Evolutionary conservation across 495 filamentous ascomycete species (phyloP).

Genomic region (Neohortaea acidophila): DNA sequence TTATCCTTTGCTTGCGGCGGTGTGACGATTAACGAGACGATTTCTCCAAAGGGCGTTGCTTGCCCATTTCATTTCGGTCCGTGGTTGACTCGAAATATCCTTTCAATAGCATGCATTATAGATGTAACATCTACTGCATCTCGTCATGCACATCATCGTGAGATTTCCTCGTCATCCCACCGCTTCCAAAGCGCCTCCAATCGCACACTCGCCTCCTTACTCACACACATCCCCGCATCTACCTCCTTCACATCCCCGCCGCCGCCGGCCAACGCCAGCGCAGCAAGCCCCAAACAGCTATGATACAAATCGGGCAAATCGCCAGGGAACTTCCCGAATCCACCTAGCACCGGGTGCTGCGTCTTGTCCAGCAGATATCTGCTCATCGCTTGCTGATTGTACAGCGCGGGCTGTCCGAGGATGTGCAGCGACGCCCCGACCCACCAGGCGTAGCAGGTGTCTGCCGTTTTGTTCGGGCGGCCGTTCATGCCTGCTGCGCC

Average conservation of each 20-base stretch:
- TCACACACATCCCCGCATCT: slow-evolving; percentile 16
- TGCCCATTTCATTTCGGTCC: too few relatives aligned
- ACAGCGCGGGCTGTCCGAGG: slow-evolving; percentile 44
- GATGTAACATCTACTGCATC: not conserved
- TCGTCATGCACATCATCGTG: not conserved
- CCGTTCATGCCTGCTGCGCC: slow-evolving; percentile 32
- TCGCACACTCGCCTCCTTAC: slow-evolving; percentile 8
- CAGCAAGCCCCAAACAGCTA: slow-evolving; percentile 72
- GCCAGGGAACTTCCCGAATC: slow-evolving; percentile 72
- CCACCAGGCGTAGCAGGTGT: slow-evolving; percentile 96
- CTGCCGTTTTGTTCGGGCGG: slow-evolving; percentile 69
- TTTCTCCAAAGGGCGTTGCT: too few relatives aligned
- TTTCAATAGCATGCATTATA: too few relatives aligned
- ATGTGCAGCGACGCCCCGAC: slow-evolving; percentile 59
- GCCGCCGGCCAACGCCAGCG: slow-evolving; percentile 35
- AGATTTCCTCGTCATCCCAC: slow-evolving; percentile 2
- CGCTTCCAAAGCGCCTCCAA: slow-evolving; percentile 7
- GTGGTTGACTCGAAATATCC: too few relatives aligned
- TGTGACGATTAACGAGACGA: too few relatives aligned
- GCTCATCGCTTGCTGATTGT: slow-evolving; percentile 45
- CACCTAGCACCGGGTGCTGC: slow-evolving; percentile 70
- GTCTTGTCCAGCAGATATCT: slow-evolving; percentile 73
- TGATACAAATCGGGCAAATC: slow-evolving; percentile 82
- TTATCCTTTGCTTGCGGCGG: too few relatives aligned
- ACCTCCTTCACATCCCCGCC: slow-evolving; percentile 19